Base-by-base conservation (phyloP, 257 asterid genomes). In the Rubia yunnanensis region DNA sequence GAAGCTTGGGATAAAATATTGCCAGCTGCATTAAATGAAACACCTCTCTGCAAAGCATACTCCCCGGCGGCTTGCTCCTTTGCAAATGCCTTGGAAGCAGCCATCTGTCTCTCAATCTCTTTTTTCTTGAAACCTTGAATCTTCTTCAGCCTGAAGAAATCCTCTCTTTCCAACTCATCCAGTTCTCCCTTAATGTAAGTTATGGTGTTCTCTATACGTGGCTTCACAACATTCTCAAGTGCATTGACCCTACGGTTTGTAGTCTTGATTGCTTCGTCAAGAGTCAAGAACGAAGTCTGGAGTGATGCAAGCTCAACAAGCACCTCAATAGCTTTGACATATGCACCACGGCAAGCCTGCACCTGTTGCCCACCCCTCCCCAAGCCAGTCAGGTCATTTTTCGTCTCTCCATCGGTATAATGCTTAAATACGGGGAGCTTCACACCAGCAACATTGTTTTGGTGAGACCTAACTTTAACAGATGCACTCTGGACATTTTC, bases 171-270 rank as follows among this genome's bases (percentile, higher is more conserved):
- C 67, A 80, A 48, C 23, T 80, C 85, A 74, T 80, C 85, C 31
- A 80, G 78, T 26, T 80, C 85, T 46, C 73, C 85, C 74, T 80
- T 80, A 41, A 80, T 80, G 76, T 80, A 80, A 53, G n/a, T 65
- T 41, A 80, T 71, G 20, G 85, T 80, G 68, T 80, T 80, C 75
- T 80, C 85, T 53, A 80, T 54, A 66, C 82, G 77, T 46, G 85
- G 85, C 65, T 77, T 80, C 60, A 80, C 85, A 10, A 77, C 85
- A 64, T 59, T 80, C 71, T 80, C 85, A 64, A 80, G 75, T 15
- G 85, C 85, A 55, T 80, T 80, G 63, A 80, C 85, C 75, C 85
- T 80, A 38, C 85, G 85, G 11, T 77, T 80, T 55, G 85, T 80
- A 38, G 82, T 80, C 77, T 80, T 80, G 65, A 77, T 80, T 26